Conservation (phyloP, 805 yeast genomes). For the Candida boidinii region DNA sequence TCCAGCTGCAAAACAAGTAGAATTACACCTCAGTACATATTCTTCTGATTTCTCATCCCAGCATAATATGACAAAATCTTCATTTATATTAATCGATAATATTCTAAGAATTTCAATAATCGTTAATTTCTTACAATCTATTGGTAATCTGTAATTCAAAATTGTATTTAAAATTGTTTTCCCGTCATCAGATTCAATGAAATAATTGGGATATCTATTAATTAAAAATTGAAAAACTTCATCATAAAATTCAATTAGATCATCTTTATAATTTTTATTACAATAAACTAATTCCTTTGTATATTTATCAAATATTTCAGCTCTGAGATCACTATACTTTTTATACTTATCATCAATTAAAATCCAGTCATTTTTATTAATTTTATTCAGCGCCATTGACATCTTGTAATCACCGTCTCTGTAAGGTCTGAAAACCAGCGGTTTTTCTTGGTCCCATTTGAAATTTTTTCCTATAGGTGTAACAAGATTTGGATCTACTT, state of each 20-base stretch:
- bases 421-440: constrained; percentile 44
- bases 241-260: constrained; percentile 41
- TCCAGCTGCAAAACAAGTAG: constrained; percentile 53
- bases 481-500: too few species aligned
- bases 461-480: too few species aligned
- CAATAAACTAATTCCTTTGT: constrained; percentile 25
- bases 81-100: constrained; percentile 36
- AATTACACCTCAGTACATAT: constrained; percentile 41
- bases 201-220: constrained; percentile 1
- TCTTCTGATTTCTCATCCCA: constrained; percentile 32
- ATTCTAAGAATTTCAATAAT: constrained; percentile 8
- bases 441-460: constrained; percentile 33
- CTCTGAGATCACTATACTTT: constrained; percentile 27
- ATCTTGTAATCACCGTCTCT: constrained; percentile 41
- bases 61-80: constrained; percentile 44
- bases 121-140: neutral
- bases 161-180: neutral
- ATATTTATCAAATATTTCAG: constrained; percentile 21
- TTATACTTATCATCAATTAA: constrained; percentile 48
- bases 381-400: constrained; percentile 35
- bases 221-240: constrained; percentile 19
- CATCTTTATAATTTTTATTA: constrained; percentile 18
- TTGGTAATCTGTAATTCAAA: neutral
- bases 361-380: constrained; percentile 44
- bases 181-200: neutral